Conservation (phyloP, 2,329 filamentous ascomycete species). For the Iodosphaeria phyllophila region DNA sequence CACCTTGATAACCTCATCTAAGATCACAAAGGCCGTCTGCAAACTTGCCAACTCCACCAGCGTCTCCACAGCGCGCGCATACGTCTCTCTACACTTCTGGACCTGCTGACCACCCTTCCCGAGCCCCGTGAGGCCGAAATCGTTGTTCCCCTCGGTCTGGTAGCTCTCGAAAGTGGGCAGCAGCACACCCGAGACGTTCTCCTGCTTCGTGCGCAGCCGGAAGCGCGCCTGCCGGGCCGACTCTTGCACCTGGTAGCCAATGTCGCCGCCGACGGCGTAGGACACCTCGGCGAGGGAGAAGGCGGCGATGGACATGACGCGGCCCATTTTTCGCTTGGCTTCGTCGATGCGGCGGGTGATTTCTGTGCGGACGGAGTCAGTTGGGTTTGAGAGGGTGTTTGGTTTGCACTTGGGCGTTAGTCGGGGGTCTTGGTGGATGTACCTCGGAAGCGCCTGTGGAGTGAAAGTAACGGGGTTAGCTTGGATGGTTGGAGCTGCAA, state of each 20-base stretch:
- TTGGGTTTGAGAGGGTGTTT: neutral
- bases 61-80: conserved; percentile 87
- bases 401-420: neutral
- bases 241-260: conserved; percentile 94
- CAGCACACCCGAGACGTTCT: conserved; percentile 95
- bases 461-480: neutral
- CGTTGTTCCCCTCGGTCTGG: conserved; percentile 73
- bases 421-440: conserved; percentile 9
- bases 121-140: conserved; percentile 88
- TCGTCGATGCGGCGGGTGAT: conserved; percentile 96
- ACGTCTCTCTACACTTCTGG: conserved; percentile 85
- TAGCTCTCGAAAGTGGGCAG: conserved; percentile 88
- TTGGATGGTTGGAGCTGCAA: neutral
- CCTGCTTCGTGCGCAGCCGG: conserved; percentile 83
- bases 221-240: conserved; percentile 87
- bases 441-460: conserved; percentile 70
- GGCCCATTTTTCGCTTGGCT: conserved; percentile 97
- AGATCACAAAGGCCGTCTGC: conserved; percentile 93
- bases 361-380: conserved; percentile 30
- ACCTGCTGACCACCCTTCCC: conserved; percentile 97
- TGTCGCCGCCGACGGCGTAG: conserved; percentile 88
- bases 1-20: conserved; percentile 98
- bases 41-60: conserved; percentile 87
- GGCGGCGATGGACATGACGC: conserved; percentile 97
- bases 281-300: conserved; percentile 96